phyloP scores from a whole-genome alignment of 176 grass and related monocot genomes.

The Oryza officinalis region DNA sequence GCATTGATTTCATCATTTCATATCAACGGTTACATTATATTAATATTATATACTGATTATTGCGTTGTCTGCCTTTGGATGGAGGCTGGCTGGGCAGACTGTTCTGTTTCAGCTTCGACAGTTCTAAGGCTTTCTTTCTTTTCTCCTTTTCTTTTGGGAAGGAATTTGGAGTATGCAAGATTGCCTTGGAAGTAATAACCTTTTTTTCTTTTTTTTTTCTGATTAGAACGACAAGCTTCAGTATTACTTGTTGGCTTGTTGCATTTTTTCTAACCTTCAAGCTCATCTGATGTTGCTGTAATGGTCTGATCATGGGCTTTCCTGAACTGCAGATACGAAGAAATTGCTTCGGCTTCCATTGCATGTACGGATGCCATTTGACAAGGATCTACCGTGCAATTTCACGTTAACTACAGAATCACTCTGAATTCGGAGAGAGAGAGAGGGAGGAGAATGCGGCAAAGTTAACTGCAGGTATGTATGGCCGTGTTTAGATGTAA shows the following conservation, averaged over 20 bases:
- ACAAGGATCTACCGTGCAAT: not conserved
- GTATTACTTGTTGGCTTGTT: not conserved
- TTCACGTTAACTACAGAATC: not conserved
- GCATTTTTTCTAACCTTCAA: not conserved
- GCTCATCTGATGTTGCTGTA: not conserved
- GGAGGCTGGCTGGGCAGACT: slow-evolving; percentile 25
- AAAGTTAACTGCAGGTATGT: not conserved
- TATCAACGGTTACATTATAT: not conserved
- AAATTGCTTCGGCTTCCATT: not conserved
- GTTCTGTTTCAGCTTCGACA: not conserved
- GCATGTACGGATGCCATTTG: not conserved
- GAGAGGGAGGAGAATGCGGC: not conserved
- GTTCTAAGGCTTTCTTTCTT: not conserved
- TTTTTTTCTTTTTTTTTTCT: not conserved
- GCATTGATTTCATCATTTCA: not conserved
- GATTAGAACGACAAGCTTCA: not conserved
- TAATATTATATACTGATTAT: not conserved
- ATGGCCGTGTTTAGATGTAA: no score
- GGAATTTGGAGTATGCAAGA: not conserved
- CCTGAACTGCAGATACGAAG: slow-evolving; percentile 54
- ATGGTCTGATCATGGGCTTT: slow-evolving; percentile 50
- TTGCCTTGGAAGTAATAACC: no score
- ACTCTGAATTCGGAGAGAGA: not conserved
- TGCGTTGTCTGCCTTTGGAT: not conserved
- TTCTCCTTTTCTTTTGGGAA: not conserved